Conservation (phyloP, 2,329 filamentous ascomycete genomes). For the Claviceps purpurea region DNA sequence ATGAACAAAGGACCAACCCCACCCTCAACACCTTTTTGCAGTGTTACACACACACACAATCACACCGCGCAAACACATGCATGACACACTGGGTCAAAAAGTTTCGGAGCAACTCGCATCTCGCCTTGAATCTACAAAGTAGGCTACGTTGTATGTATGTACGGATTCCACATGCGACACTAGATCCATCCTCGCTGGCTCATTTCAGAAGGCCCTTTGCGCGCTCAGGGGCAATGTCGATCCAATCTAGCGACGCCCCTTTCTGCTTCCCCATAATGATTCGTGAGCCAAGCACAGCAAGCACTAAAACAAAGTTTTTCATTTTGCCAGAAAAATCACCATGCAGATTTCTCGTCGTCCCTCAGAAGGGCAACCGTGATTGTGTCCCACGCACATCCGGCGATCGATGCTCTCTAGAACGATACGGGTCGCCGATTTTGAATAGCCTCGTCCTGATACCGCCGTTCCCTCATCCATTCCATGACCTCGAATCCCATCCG, state of each 20-base stretch:
- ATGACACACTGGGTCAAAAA: background rate
- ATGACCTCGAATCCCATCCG: constrained; percentile 76
- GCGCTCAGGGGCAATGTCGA: too few species aligned
- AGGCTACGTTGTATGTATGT: too few species aligned
- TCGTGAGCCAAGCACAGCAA: too few species aligned
- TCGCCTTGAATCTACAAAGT: background rate
- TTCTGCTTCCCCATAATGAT: too few species aligned
- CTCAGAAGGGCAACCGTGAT: background rate
- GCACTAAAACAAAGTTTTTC: too few species aligned
- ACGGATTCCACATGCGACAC: too few species aligned
- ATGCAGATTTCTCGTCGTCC: too few species aligned
- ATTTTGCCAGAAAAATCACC: too few species aligned
- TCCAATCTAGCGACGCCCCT: too few species aligned
- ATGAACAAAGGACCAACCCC: background rate
- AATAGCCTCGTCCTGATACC: constrained; percentile 21
- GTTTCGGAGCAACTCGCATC: background rate
- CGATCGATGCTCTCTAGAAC: background rate
- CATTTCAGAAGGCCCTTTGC: too few species aligned
- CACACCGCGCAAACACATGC: background rate
- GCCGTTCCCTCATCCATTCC: constrained; percentile 54
- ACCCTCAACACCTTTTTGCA: background rate
- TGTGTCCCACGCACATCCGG: background rate
- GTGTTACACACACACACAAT: background rate
- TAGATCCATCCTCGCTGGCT: too few species aligned
- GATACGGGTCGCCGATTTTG: constrained; percentile 9